Evolutionary conservation across 768 basidiomycete genomes (phyloP), one percentile per base, ranked within the genome.

Genomic region (Leucocoprinus leucothites): DNA sequence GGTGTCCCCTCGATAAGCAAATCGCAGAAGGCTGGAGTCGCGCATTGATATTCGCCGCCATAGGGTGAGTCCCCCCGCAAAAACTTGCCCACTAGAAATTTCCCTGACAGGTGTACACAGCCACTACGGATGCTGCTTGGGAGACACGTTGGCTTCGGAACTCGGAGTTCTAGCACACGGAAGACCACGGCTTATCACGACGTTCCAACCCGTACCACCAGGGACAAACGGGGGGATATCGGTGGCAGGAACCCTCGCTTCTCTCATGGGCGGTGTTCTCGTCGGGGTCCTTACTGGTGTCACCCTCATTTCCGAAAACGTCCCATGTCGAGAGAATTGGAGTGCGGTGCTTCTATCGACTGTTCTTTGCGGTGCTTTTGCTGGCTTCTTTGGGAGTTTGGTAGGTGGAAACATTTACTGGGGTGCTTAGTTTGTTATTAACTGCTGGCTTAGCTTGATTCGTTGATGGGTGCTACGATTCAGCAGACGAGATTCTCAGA

Each of bases 171-270:
- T 97, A 41, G 88, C 93, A 22, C 67, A 65, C 35, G 74, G 80
- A 13, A 77, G 77, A 2, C 91, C 95, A 31, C 65, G 85, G 45
- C 81, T 96, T 31, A 81, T 97, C 61, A 95, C 93, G 3, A 94
- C 89, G 3, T 68, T 87, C 51, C 79, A 78, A 60, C 60, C 71
- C 1, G 91, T 94, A 0, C 94, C 94, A 1, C 85, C 87, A 1
- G 95, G 95, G 2, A 97, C 95, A 9, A 97, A 98, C 63, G 95
- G 95, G 2, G 95, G 80, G 0, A 80, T 97, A 56, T 89, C 91
- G 4, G 53, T 80, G 2, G 79, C 82, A 41, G 95, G 95, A 14
- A 90, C 91, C 2, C 60, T 82, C 14, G 85, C 86, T 7, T 92
- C 90, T 1, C 69, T 86, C 13, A 67, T 75, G 1, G 95, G 95